Conservation (phyloP, 495 filamentous ascomycete genomes). For the Hyaloscypha variabilis region DNA sequence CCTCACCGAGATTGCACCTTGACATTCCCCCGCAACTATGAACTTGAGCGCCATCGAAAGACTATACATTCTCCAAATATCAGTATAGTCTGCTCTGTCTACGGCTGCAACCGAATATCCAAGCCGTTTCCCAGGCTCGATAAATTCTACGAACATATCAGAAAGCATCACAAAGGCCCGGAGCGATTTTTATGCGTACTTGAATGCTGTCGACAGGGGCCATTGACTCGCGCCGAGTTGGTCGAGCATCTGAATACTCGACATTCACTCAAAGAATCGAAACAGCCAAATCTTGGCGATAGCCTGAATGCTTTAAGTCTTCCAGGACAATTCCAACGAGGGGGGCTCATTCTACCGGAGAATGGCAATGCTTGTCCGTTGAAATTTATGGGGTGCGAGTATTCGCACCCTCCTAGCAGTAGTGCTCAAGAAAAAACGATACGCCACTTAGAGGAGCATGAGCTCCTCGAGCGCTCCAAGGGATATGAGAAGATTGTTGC, state of each 20-base stretch:
- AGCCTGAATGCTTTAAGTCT: too few species aligned
- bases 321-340: too few species aligned
- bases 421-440: too few species aligned
- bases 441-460: not conserved
- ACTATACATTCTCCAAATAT: constrained; percentile 1
- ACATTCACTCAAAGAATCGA: not conserved
- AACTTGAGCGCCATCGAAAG: constrained; percentile 11
- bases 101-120: constrained; percentile 11
- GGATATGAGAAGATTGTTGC: constrained; percentile 1
- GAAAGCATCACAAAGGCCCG: constrained; percentile 13
- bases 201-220: constrained; percentile 6
- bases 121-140: constrained; percentile 15
- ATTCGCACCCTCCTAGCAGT: too few species aligned
- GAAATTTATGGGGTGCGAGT: too few species aligned
- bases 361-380: too few species aligned
- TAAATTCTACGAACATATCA: constrained; percentile 20
- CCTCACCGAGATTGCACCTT: constrained; percentile 1
- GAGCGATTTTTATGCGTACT: constrained; percentile 2
- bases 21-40: constrained; percentile 20
- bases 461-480: constrained; percentile 1
- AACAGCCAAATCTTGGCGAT: not conserved
- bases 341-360: too few species aligned
- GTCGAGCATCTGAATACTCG: not conserved
- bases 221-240: not conserved
- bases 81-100: constrained; percentile 12